Evolutionary conservation across 2,329 filamentous ascomycete genomes (phyloP), one percentile per base, ranked within the genome.

Genomic region (Colletotrichum eleusines): DNA sequence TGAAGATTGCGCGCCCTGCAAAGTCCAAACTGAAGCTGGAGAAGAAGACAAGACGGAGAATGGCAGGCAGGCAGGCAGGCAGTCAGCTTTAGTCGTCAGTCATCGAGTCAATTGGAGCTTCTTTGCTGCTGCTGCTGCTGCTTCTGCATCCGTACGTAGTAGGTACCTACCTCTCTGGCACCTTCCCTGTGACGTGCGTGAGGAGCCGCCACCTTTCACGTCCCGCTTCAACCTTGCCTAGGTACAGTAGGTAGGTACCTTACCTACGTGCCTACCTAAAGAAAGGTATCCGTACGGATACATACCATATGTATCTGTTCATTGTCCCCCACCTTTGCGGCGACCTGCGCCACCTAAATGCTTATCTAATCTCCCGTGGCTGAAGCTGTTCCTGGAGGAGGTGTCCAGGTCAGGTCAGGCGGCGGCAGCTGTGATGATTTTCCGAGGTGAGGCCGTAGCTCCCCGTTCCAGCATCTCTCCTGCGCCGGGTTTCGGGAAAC

Each of bases 141-240:
- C 31, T 4, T 11, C 35, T 14, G 35, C 5, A 62, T 67, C 28
- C 63, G 63, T 46, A 63, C 6, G 42, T n/a, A n/a, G 7, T 44
- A n/a, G 20, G 18, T n/a, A 44, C 18, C 18, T 44, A 8, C 20
- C 42, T 44, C 42, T 44, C 69, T 69, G 54, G 64, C 59, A 71
- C 44, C 38, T 71, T 71, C 65, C 53, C 58, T 71, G 69, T 71
- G 69, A 71, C 69, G 65, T 68, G 68, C 69, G 65, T 68, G 68
- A 57, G 63, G 51, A 66, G 44, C 20, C 44, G 55, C 67, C 55
- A 66, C 67, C 66, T 31, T 28, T 40, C 26, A 50, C 14, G 16
- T 9, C 31, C 59, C 59, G 23, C 58, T 23, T 14, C 40, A 59
- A 46, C 44, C 44, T n/a, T 46, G 20, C 20, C 8, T 12, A 2